Conservation (phyloP, 805 yeast species). For the Aciculoconidium aculeatum region DNA sequence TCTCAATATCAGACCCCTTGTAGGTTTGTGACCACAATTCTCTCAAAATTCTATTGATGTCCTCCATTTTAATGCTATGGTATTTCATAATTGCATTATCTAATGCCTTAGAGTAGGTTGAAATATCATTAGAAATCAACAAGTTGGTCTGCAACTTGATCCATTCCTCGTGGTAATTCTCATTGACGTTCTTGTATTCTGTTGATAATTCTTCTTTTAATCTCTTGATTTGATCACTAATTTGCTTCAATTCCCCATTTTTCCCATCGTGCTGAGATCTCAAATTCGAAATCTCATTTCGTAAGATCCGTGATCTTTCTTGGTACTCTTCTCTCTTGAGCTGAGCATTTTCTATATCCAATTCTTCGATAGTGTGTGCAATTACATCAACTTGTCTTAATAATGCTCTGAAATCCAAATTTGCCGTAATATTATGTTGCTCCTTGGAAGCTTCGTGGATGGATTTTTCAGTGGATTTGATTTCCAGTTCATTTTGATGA, state of each 20-base stretch:
- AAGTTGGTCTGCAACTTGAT: constrained; percentile 70
- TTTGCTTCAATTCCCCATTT: constrained; percentile 80
- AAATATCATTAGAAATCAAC: constrained; percentile 74
- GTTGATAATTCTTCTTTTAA: constrained; percentile 55
- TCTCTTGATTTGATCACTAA: constrained; percentile 61
- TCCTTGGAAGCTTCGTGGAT: constrained; percentile 32
- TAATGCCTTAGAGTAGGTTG: constrained; percentile 74
- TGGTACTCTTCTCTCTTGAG: constrained; percentile 57
- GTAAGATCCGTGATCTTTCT: constrained; percentile 45
- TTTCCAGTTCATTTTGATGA: constrained; percentile 10
- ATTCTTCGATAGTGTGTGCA: constrained; percentile 32
- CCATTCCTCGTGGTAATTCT: constrained; percentile 61
- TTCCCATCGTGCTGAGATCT: constrained; percentile 67
- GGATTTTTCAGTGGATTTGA: constrained; percentile 17
- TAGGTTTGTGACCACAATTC: constrained; percentile 94
- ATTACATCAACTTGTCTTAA: constrained; percentile 31
- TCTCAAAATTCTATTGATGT: constrained; percentile 79
- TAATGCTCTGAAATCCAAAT: constrained; percentile 51
- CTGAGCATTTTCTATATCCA: constrained; percentile 57
- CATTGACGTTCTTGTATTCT: constrained; percentile 67
- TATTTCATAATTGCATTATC: constrained; percentile 92
- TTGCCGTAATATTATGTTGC: constrained; percentile 57
- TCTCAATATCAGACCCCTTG: constrained; percentile 91
- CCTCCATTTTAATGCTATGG: constrained; percentile 88
- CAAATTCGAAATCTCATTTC: constrained; percentile 44